Evolutionary conservation across 345 rosid genomes (phyloP), one percentile per base, ranked within the genome.

Genomic region (Eutrema heterophyllum): DNA sequence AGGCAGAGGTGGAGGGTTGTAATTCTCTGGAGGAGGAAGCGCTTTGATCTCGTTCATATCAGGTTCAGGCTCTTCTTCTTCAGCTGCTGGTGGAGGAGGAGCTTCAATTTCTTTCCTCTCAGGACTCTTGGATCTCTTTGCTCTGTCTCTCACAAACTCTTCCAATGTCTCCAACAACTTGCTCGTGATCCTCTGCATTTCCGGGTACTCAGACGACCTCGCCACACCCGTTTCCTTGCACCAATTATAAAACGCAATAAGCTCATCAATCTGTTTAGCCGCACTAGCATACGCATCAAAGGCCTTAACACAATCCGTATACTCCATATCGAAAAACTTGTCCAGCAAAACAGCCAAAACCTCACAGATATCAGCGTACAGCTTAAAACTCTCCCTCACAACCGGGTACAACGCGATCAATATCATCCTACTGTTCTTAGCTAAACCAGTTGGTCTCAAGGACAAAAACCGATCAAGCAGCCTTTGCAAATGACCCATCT

Each of bases 171-270:
- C 96, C 84, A 95, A 75, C 74, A 90, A 75, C 79, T 90, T 90
- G 44, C 83, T 84, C 0, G 96, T 90, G 49, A 95, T 95, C 71
- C 86, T 87, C 83, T 92, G 97, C 76, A 95, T 94, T 49, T 92
- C 97, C 0, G 98, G 98, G 53, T 85, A 95, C 84, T 95, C 98
- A 0, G 97, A 87, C 0, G 99, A 92, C 53, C 99, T 85, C 15
- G 94, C 97, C 32, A 92, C 78, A 3, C 99, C 98, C 0, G 79
- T 73, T 13, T 90, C 99, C 77, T 95, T 92, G 21, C 97, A 90
- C 99, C 99, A 95, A 40, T 74, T 76, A 71, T 90, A 95, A 64
- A 95, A 86, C 10, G 55, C 83, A 53, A 84, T 69, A 18, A 95
- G 82, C 83, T 95, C 97, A 80, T 95, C 97, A 51, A 88, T 90